These are phyloP conservation scores for Xylaria castorea DNA, from an alignment of 495 filamentous ascomycete species.

Conservation along the genomic window DNA sequence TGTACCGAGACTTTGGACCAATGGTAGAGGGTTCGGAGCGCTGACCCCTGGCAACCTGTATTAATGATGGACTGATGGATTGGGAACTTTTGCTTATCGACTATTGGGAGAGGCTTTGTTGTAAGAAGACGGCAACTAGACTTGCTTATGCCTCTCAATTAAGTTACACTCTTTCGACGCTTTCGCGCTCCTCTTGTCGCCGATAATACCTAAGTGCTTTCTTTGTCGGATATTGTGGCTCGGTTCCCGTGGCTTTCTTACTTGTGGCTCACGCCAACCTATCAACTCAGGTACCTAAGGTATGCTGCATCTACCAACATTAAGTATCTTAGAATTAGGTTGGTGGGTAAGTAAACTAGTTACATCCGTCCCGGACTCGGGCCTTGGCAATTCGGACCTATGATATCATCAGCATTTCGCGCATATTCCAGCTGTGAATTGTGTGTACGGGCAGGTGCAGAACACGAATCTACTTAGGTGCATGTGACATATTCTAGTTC, in stretches of 20 bases:
- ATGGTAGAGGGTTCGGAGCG: background rate
- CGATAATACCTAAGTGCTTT: background rate
- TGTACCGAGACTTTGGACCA: background rate
- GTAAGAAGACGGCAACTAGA: background rate
- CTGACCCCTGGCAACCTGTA: background rate
- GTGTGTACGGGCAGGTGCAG: background rate
- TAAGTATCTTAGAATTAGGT: no score
- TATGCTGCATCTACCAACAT: no score
- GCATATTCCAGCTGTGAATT: constrained; percentile 9
- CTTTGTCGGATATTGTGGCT: background rate
- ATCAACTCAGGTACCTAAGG: no score
- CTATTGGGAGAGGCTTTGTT: background rate
- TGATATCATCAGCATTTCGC: constrained; percentile 22
- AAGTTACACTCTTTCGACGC: background rate
- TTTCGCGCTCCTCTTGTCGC: background rate
- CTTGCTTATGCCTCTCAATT: background rate
- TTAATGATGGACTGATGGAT: background rate
- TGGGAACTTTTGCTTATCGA: background rate
- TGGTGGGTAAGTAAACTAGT: background rate
- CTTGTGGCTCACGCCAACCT: background rate
- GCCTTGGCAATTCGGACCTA: constrained; percentile 22
- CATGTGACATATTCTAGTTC: background rate
- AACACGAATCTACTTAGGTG: background rate
- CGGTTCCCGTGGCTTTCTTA: background rate
- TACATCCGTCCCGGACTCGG: constrained; percentile 1